Percentiles rank a stretch among this genome's conserved stretches.
Evolutionary conservation across 148 eudicot species (phyloP).

Genomic region (Arbutus unedo): DNA sequence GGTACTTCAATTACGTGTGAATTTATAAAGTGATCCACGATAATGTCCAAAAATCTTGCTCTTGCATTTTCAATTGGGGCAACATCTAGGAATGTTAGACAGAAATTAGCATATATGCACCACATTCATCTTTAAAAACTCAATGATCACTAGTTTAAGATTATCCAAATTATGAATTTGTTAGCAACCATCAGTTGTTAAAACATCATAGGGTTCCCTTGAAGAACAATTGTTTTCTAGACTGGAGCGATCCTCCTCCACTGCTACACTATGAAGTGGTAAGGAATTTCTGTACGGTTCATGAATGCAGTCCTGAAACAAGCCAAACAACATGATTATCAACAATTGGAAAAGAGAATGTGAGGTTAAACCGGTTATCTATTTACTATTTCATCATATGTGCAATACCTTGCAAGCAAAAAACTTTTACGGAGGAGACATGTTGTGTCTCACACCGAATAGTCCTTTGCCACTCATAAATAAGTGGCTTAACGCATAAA

Average conservation of each 20-base stretch:
- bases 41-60: slow-evolving; percentile 72
- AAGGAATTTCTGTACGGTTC: slow-evolving; percentile 58
- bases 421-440: neutral
- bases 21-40: slow-evolving; percentile 69
- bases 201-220: slow-evolving; percentile 39
- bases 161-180: slow-evolving; percentile 5
- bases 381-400: neutral
- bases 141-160: slow-evolving; percentile 5
- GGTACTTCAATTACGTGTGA: slow-evolving; percentile 56
- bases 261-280: slow-evolving; percentile 50
- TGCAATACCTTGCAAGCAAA: neutral
- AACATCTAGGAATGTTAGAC: slow-evolving; percentile 49
- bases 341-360: neutral
- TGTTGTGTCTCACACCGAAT: neutral
- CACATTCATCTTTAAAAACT: neutral
- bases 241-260: slow-evolving; percentile 73
- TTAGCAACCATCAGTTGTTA: slow-evolving; percentile 55
- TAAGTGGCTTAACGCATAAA: neutral
- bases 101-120: slow-evolving; percentile 19
- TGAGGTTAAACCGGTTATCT: neutral
- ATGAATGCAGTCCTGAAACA: slow-evolving; percentile 70
- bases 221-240: slow-evolving; percentile 68
- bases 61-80: slow-evolving; percentile 80
- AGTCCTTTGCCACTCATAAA: neutral
- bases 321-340: neutral